These are phyloP conservation scores for Aspergillus heteromorphus DNA, from an alignment of 495 filamentous ascomycete species.

Conservation along the genomic window DNA sequence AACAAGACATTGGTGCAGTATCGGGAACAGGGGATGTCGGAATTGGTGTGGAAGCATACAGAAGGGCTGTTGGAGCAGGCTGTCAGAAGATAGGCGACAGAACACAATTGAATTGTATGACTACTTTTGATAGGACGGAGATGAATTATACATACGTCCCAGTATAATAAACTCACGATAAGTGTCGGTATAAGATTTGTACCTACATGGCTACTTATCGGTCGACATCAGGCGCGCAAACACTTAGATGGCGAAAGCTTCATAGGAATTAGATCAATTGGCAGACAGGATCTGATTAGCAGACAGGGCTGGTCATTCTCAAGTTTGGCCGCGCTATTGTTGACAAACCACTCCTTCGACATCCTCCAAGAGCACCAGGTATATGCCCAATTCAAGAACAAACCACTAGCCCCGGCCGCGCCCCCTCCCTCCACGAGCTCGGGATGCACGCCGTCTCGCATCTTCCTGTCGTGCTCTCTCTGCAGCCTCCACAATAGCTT, in stretches of 20 bases:
- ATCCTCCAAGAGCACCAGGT: too few relatives aligned
- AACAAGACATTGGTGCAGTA: conserved; percentile 1
- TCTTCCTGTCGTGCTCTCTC: not conserved
- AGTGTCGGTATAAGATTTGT: too few relatives aligned
- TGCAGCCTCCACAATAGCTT: not conserved
- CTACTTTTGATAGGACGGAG: not conserved
- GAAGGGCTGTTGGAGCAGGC: not conserved
- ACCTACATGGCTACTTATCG: too few relatives aligned
- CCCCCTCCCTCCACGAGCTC: not conserved
- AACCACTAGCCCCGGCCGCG: not conserved
- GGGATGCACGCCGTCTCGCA: not conserved
- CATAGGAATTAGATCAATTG: too few relatives aligned
- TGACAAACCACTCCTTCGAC: too few relatives aligned
- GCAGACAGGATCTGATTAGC: too few relatives aligned
- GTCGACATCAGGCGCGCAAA: too few relatives aligned
- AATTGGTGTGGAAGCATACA: conserved; percentile 7
- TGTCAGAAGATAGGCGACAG: not conserved
- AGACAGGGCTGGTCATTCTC: too few relatives aligned
- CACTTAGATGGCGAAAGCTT: too few relatives aligned
- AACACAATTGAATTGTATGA: not conserved
- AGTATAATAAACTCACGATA: too few relatives aligned
- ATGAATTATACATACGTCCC: not conserved
- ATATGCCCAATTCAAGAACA: too few relatives aligned
- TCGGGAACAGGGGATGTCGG: not conserved
- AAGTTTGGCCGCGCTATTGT: too few relatives aligned